These are phyloP conservation scores for Paecilomyces dactylethromorphus DNA, from an alignment of 2,329 filamentous ascomycete genomes.

Conservation along the genomic window DNA sequence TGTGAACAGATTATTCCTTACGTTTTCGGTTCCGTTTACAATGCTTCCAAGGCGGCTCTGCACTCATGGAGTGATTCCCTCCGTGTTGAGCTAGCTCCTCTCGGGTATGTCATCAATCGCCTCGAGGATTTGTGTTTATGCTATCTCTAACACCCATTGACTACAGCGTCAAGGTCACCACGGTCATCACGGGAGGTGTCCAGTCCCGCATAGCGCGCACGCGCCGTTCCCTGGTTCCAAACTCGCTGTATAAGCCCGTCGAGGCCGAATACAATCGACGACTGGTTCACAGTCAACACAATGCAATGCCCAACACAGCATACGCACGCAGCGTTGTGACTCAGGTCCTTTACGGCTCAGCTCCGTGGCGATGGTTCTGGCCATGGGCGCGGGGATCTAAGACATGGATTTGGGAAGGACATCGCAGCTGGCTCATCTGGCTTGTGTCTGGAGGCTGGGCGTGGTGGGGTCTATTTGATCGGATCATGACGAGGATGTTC, in stretches of 20 bases:
- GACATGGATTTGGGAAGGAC: constrained; percentile 44
- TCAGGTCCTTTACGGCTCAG: constrained; percentile 43
- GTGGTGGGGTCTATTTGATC: constrained; percentile 31
- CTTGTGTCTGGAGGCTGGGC: constrained; percentile 44
- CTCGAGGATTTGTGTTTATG: background rate
- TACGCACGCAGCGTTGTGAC: constrained; percentile 52
- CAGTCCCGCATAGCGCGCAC: constrained; percentile 52
- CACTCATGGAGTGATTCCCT: constrained; percentile 54
- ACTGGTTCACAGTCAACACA: constrained; percentile 48
- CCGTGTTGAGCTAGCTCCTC: constrained; percentile 50
- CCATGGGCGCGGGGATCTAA: constrained; percentile 31
- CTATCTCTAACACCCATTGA: background rate
- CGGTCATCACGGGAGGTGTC: constrained; percentile 55
- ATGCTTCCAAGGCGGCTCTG: constrained; percentile 54
- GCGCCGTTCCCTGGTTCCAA: constrained; percentile 39
- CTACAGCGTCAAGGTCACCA: constrained; percentile 44
- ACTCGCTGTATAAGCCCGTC: constrained; percentile 48
- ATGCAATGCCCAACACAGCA: constrained; percentile 44
- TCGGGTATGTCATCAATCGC: constrained; percentile 23
- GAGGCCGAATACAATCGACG: constrained; percentile 46
- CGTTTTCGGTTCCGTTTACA: constrained; percentile 46
- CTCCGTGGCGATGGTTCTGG: constrained; percentile 47
- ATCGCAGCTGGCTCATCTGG: constrained; percentile 35
- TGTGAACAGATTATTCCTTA: constrained; percentile 33
- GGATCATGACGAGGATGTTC: constrained; percentile 46